Evolutionary conservation across 257 asterid species (phyloP).

Genomic region (Solanum chilense): DNA sequence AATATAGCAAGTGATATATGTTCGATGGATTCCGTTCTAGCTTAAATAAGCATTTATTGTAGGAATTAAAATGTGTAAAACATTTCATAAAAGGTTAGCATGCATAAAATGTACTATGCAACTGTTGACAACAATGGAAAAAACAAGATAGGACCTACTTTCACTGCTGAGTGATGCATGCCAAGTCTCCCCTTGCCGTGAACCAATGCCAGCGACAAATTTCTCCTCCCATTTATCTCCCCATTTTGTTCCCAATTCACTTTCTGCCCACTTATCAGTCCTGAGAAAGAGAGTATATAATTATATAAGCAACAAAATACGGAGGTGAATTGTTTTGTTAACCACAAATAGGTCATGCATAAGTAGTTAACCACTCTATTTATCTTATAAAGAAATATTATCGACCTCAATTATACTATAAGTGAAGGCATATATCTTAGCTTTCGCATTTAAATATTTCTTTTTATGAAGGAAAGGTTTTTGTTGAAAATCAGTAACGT

Average conservation of each 20-base stretch:
- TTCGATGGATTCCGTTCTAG: background rate
- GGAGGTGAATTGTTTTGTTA: background rate
- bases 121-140: background rate
- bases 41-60: background rate
- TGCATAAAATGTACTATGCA: background rate
- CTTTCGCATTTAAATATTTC: background rate
- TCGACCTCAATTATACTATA: background rate
- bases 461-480: background rate
- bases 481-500: background rate
- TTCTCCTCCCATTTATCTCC: slow-evolving; percentile 99
- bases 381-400: background rate
- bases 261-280: slow-evolving; percentile 99
- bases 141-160: slow-evolving; percentile 31
- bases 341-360: background rate
- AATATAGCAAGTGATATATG: background rate
- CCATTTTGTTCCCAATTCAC: slow-evolving; percentile 94
- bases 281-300: slow-evolving; percentile 21
- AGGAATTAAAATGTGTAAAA: background rate
- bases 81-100: background rate
- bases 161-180: slow-evolving; percentile 63
- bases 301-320: background rate
- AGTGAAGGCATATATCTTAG: background rate
- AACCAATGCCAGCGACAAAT: slow-evolving; percentile 84
- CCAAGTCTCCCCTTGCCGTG: slow-evolving; percentile 99
- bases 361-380: background rate